Evolutionary conservation across 495 filamentous ascomycete genomes (phyloP), one percentile per base, ranked within the genome.

Genomic region (Rostrohypoxylon terebratum): DNA sequence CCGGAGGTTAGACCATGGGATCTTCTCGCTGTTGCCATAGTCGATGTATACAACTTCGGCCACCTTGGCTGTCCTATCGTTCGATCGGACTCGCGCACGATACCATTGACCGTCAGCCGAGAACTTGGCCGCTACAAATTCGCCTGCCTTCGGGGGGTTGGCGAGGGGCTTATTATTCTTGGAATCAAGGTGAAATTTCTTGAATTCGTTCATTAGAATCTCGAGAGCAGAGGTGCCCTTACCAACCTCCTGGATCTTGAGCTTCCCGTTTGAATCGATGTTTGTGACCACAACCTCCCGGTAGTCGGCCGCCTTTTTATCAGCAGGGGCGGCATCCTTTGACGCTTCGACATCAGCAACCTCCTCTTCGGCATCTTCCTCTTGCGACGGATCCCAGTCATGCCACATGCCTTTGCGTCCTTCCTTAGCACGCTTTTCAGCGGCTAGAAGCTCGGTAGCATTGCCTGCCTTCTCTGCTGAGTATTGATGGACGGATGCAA

Each of bases 391-490:
- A 77, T 97, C 93, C 88, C 91, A 98, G 83, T 97, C 90, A 47
- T 92, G 90, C 96, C 96, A 99, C 67, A 97, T 72, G 50, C 92
- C 93, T 83, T 94, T 97, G 38, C 89, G 86, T 16, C 85, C 91
- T 55, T 94, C 90, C 82, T 98, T 98, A 6, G 96, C 96, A 59
- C 85, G 88, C 79, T 93, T 82, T 80, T 98, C 92, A 1, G 96
- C 96, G 3, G 93, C 93, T 72, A 93, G 85, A 36, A 98, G 91
- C 79, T 98, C 96, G 48, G 83, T 89, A 28, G 90, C 90, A 75
- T 97, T 93, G 55, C 94, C 96, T 10, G 93, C 91, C 83, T 97
- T 96, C 82, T 98, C 94, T 3, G 96, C 96, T 21, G 95, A 98
- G 83, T 97, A 98, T 59, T 88, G 87, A 77, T 98, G 94, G 34